Evolutionary conservation across 805 yeast genomes (phyloP).

Genomic region (Saturnispora bothae): DNA sequence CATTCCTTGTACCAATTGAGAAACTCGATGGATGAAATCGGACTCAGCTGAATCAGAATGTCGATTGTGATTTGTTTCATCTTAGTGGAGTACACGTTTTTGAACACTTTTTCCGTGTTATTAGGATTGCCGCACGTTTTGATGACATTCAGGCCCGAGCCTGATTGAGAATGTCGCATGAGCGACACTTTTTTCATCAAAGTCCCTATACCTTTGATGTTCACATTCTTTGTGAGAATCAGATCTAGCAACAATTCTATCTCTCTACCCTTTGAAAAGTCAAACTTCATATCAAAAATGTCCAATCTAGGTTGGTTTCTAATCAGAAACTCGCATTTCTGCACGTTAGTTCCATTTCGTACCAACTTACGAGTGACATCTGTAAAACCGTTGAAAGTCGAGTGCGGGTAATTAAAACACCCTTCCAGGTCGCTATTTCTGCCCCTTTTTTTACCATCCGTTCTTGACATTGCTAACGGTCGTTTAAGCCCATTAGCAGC

Average conservation of each 20-base stretch:
- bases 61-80: slow-evolving; percentile 16
- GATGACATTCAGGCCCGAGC: background rate
- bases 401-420: no score
- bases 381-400: background rate
- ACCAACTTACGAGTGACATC: background rate
- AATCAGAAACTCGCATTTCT: no score
- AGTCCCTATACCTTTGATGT: slow-evolving; percentile 4
- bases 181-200: slow-evolving; percentile 1
- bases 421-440: no score
- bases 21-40: slow-evolving; percentile 12
- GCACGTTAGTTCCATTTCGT: no score
- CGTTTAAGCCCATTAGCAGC: no score
- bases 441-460: no score
- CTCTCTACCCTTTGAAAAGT: slow-evolving; percentile 2
- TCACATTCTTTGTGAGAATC: background rate
- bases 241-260: slow-evolving; percentile 3
- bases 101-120: slow-evolving; percentile 6
- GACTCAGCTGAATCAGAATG: slow-evolving; percentile 14
- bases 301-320: background rate
- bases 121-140: background rate
- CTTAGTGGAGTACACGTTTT: slow-evolving; percentile 11
- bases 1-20: slow-evolving; percentile 7
- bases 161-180: background rate
- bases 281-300: slow-evolving; percentile 4
- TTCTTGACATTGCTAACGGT: no score